Evolutionary conservation across 2,329 filamentous ascomycete genomes (phyloP).

Genomic region (Phyllosticta citrichinensis): DNA sequence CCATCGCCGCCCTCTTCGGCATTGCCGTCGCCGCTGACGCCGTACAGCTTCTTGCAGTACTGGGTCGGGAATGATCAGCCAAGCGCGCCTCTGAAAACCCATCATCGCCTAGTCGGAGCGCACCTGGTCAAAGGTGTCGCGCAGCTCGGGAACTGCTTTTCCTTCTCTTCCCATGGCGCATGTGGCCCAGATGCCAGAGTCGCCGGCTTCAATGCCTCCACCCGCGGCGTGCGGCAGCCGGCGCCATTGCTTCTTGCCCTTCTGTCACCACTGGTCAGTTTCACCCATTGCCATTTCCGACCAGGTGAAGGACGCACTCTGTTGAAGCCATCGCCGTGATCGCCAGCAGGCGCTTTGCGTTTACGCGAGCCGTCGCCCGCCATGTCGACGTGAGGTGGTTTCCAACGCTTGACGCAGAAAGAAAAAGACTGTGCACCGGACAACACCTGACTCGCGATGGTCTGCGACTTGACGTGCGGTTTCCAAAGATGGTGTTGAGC

Average conservation of each 20-base stretch:
- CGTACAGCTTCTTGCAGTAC: slow-evolving; percentile 54
- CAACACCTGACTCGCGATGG: too few relatives aligned
- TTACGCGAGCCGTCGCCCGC: slow-evolving; percentile 11
- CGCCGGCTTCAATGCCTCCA: slow-evolving; percentile 50
- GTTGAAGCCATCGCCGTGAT: slow-evolving; percentile 6
- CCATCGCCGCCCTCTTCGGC: slow-evolving; percentile 31
- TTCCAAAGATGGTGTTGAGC: too few relatives aligned
- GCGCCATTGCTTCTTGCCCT: slow-evolving; percentile 9
- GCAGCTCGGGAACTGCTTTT: slow-evolving; percentile 59
- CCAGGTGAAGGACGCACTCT: background rate
- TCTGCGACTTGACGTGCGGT: too few relatives aligned
- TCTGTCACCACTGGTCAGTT: background rate
- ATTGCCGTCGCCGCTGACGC: slow-evolving; percentile 26
- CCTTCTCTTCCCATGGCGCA: slow-evolving; percentile 63
- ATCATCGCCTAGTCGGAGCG: slow-evolving; percentile 14
- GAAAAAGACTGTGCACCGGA: too few relatives aligned
- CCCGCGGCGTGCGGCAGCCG: background rate
- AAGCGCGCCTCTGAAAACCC: background rate
- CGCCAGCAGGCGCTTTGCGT: slow-evolving; percentile 10
- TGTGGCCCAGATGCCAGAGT: slow-evolving; percentile 68
- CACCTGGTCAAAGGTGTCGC: slow-evolving; percentile 57
- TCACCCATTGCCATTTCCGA: background rate
- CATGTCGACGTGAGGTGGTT: background rate
- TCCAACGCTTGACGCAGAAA: too few relatives aligned
- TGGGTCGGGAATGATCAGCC: slow-evolving; percentile 24